A percentile compares a stretch with the other conserved stretches of the same genome.
These are phyloP conservation scores for Heimioporus sp. DNA, from an alignment of 768 basidiomycete genomes.

Conservation along the genomic window DNA sequence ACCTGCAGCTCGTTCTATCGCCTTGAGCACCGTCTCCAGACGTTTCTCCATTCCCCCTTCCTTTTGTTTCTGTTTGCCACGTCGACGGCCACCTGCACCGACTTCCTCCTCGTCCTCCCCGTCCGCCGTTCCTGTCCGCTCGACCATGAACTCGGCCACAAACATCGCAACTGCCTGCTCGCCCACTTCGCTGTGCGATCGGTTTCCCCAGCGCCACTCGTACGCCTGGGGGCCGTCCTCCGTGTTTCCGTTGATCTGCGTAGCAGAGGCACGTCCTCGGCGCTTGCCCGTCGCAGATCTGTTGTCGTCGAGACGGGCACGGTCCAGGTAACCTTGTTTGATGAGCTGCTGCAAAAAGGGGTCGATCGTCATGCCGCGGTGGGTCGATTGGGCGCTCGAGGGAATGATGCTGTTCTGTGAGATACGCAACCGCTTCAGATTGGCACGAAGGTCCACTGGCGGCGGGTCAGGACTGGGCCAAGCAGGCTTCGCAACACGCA, in stretches of 20 bases:
- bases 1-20: conserved; percentile 56
- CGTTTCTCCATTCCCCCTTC: conserved; percentile 17
- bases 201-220: conserved; percentile 85
- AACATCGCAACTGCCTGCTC: conserved; percentile 75
- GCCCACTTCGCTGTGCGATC: conserved; percentile 79
- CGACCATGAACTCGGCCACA: conserved; percentile 73
- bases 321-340: conserved; percentile 79
- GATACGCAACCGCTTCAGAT: conserved; percentile 70
- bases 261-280: conserved; percentile 49
- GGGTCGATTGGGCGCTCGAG: conserved; percentile 49
- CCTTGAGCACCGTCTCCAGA: conserved; percentile 34
- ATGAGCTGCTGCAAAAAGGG: conserved; percentile 60
- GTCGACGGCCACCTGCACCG: conserved; percentile 3
- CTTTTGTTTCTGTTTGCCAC: conserved; percentile 17
- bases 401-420: conserved; percentile 46
- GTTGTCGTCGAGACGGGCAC: conserved; percentile 49
- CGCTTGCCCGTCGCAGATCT: conserved; percentile 49
- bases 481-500: conserved; percentile 28
- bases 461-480: too few species aligned
- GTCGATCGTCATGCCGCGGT: conserved; percentile 56
- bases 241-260: conserved; percentile 34
- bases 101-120: conserved; percentile 13
- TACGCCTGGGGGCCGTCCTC: conserved; percentile 31
- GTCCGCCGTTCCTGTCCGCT: conserved; percentile 13
- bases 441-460: conserved; percentile 68